Evolutionary conservation across 1,284 basidiomycete genomes (phyloP).

Genomic region (Lignosus rhinocerotis): DNA sequence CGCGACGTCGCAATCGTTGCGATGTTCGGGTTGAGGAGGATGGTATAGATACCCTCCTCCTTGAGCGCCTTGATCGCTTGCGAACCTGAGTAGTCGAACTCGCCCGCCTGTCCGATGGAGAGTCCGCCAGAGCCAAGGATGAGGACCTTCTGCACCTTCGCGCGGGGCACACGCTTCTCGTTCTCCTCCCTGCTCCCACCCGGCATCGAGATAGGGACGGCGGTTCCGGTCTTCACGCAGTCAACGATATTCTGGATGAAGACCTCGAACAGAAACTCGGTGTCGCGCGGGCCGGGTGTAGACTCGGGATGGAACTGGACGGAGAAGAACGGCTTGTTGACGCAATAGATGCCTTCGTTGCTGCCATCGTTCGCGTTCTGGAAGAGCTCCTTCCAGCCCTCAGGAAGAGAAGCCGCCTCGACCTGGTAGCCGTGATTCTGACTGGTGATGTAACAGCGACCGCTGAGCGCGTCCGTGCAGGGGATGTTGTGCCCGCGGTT

Average conservation of each 20-base stretch:
- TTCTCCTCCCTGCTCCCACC: slow-evolving; percentile 88
- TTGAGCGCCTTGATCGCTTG: slow-evolving; percentile 99
- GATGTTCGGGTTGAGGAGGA: slow-evolving; percentile 98
- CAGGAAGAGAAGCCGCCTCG: slow-evolving; percentile 76
- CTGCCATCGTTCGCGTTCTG: slow-evolving; percentile 96
- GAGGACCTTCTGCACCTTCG: slow-evolving; percentile 89
- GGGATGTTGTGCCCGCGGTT: slow-evolving; percentile 99
- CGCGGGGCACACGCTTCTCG: slow-evolving; percentile 73
- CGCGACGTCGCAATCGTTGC: slow-evolving; percentile 99
- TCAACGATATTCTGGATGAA: slow-evolving; percentile 90
- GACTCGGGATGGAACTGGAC: slow-evolving; percentile 99
- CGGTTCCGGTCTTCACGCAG: slow-evolving; percentile 67
- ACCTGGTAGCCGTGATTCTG: slow-evolving; percentile 99
- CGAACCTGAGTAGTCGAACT: slow-evolving; percentile 99
- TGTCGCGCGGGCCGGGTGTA: slow-evolving; percentile 97
- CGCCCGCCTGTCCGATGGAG: slow-evolving; percentile 97
- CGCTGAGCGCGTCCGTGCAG: slow-evolving; percentile 92
- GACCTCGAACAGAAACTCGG: slow-evolving; percentile 98
- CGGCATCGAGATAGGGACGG: slow-evolving; percentile 82
- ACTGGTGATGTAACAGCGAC: slow-evolving; percentile 97
- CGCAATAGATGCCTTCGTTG: slow-evolving; percentile 97
- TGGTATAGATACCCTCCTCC: slow-evolving; percentile 98
- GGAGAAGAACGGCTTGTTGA: slow-evolving; percentile 92
- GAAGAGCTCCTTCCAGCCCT: slow-evolving; percentile 94
- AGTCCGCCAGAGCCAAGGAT: slow-evolving; percentile 98